Evolutionary conservation across 192 early-diverging fungal species (phyloP).

Genomic region (Phycomyces nitens): DNA sequence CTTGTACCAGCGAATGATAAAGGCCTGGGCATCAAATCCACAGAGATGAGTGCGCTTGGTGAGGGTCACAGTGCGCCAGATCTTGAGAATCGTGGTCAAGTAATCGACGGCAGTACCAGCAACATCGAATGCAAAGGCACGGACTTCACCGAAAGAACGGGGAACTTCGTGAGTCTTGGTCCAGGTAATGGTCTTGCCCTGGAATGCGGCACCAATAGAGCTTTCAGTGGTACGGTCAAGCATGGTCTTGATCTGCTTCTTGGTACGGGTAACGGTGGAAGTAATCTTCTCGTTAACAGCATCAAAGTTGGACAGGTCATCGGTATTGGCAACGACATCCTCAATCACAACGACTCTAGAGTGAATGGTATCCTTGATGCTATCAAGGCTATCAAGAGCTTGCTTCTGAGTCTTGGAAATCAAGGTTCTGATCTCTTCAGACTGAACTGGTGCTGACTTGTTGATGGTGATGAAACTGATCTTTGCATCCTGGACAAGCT

Average conservation of each 20-base stretch:
- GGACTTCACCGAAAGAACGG: conserved; percentile 10
- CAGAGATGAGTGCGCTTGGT: neutral
- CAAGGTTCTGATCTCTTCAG: neutral
- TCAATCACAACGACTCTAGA: conserved; percentile 1
- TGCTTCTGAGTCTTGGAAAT: neutral
- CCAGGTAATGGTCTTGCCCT: conserved; percentile 28
- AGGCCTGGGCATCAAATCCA: neutral
- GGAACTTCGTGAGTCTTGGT: conserved; percentile 22
- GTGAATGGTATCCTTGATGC: conserved; percentile 5
- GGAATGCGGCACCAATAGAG: conserved; percentile 13
- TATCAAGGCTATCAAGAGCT: conserved; percentile 2
- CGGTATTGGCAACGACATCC: neutral
- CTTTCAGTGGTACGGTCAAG: conserved; percentile 12
- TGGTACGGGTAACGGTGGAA: conserved; percentile 11
- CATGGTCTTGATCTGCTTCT: neutral
- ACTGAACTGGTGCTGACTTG: neutral
- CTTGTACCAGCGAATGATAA: conserved; percentile 22
- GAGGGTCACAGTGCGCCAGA: conserved; percentile 8
- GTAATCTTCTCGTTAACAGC: conserved; percentile 10
- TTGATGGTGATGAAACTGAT: neutral
- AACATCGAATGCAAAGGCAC: conserved; percentile 23
- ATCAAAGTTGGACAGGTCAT: conserved; percentile 3
- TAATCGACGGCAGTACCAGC: conserved; percentile 20
- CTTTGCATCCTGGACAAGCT: conserved; percentile 6
- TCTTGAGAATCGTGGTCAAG: conserved; percentile 4